Percentiles rank a stretch among this genome's conserved stretches.
phyloP scores from a whole-genome alignment of 345 rosid species.

The Citrus mangshanensis region DNA sequence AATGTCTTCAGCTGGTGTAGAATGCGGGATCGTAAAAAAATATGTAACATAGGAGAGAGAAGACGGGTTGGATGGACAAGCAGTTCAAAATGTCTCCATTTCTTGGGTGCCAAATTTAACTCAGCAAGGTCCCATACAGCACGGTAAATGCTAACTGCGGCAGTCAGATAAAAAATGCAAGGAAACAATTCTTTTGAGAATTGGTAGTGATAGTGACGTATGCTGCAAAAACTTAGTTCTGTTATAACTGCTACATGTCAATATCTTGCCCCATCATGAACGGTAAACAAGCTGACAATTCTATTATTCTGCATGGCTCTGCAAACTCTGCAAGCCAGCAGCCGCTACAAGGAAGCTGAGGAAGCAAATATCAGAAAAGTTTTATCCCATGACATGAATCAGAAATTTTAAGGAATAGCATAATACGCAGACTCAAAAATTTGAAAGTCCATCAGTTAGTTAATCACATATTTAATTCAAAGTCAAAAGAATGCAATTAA shows the following conservation, averaged over 20 bases:
- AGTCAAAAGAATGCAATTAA: background rate
- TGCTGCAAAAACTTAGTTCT: background rate
- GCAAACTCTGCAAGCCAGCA: slow-evolving; percentile 64
- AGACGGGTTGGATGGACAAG: background rate
- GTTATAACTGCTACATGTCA: background rate
- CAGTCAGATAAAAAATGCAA: too few species aligned
- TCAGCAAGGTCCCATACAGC: background rate
- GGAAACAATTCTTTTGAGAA: too few species aligned
- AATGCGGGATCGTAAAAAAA: background rate
- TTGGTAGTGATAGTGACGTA: background rate
- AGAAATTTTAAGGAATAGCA: background rate
- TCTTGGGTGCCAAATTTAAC: background rate
- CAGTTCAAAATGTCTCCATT: background rate
- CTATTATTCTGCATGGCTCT: slow-evolving; percentile 64
- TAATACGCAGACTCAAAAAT: background rate
- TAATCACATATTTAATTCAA: background rate
- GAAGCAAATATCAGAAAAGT: slow-evolving; percentile 22
- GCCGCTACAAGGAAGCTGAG: slow-evolving; percentile 76
- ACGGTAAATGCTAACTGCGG: background rate
- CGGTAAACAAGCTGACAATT: slow-evolving; percentile 48
- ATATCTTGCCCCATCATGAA: slow-evolving; percentile 72
- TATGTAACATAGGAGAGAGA: background rate
- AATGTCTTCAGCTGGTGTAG: background rate
- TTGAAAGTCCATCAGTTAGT: background rate
- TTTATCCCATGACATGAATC: slow-evolving; percentile 9